These are phyloP conservation scores for Corymbia calophylla DNA, from an alignment of 441 rosid genomes.

Conservation along the genomic window DNA sequence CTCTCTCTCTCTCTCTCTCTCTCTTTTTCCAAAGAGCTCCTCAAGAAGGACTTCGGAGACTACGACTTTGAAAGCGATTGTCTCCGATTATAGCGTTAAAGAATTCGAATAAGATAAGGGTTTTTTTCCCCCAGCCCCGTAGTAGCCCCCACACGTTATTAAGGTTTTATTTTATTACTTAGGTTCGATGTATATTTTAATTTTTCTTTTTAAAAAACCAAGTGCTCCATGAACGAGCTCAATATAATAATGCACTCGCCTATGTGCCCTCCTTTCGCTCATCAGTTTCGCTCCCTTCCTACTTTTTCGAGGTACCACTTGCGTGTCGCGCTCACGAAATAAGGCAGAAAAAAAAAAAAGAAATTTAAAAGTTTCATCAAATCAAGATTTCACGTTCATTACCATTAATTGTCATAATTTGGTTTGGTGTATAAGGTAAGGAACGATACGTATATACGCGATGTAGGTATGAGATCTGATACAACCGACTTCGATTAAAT, in stretches of 20 bases:
- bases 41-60: constrained; percentile 16
- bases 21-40: neutral
- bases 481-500: neutral
- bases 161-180: neutral
- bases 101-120: neutral
- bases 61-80: constrained; percentile 38
- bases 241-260: constrained; percentile 2
- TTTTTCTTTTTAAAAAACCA: neutral
- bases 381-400: neutral
- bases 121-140: neutral
- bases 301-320: constrained; percentile 3
- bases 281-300: neutral
- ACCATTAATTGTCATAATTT: neutral
- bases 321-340: neutral
- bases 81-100: constrained; percentile 1
- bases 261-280: constrained; percentile 13
- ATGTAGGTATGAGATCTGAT: neutral
- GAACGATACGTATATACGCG: neutral
- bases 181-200: neutral
- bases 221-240: neutral
- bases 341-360: neutral
- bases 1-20: neutral
- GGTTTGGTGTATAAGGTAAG: neutral
- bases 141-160: constrained; percentile 5
- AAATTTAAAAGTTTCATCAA: neutral